A percentile compares a stretch with the other conserved stretches of the same genome.
Conservation (phyloP, 306 rosid genomes). For the Vachellia collinsii region DNA sequence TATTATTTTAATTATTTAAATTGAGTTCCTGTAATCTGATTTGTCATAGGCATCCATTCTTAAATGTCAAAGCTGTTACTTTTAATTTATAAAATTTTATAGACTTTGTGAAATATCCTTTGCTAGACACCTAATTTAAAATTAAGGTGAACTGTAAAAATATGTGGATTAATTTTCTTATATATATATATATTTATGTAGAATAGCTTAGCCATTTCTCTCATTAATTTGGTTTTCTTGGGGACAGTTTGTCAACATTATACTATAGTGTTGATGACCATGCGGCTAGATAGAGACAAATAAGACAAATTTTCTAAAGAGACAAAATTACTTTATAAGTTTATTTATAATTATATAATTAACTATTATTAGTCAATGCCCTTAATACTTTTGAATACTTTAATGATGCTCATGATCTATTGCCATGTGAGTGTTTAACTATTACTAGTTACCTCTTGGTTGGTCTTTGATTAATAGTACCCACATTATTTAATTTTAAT, state of each 20-base stretch:
- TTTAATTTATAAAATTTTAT: too few relatives aligned
- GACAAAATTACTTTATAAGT: neutral
- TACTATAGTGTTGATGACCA: neutral
- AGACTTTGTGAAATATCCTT: too few relatives aligned
- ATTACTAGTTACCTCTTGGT: slow-evolving; percentile 23
- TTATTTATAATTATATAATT: neutral
- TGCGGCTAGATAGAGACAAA: slow-evolving; percentile 2
- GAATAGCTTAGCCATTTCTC: neutral
- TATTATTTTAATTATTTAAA: too few relatives aligned
- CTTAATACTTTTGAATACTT: neutral
- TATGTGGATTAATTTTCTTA: too few relatives aligned
- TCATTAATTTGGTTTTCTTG: neutral
- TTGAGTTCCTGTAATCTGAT: too few relatives aligned
- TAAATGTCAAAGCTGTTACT: too few relatives aligned
- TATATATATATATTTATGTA: too few relatives aligned
- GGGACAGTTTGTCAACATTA: neutral
- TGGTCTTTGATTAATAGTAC: neutral
- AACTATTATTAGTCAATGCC: neutral
- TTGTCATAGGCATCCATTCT: too few relatives aligned
- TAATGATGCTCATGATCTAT: neutral
- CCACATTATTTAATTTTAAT: neutral
- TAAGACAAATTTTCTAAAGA: neutral
- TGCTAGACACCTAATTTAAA: too few relatives aligned
- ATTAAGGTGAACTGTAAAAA: too few relatives aligned
- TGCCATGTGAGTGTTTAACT: slow-evolving; percentile 35